Evolutionary conservation across 495 filamentous ascomycete species (phyloP).

Genomic region (Articulospora tetracladia): DNA sequence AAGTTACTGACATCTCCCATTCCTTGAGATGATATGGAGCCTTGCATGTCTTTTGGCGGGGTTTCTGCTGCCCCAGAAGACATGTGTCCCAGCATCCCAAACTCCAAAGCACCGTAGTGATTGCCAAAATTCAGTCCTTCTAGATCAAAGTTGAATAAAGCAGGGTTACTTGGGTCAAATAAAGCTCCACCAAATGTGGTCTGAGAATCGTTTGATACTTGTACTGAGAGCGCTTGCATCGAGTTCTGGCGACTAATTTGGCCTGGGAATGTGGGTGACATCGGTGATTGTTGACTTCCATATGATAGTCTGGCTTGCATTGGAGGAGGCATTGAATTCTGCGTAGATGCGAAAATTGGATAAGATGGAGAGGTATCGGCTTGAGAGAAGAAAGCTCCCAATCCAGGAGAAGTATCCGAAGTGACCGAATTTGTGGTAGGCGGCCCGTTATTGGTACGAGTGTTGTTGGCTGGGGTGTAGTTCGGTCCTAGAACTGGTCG

Average conservation of each 20-base stretch:
- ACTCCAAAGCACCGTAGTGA: conserved; percentile 89
- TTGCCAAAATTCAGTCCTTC: conserved; percentile 94
- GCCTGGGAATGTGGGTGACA: conserved; percentile 62
- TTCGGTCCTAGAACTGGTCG: conserved; percentile 52
- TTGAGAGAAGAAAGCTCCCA: conserved; percentile 23
- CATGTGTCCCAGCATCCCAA: conserved; percentile 93
- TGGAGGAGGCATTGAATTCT: conserved; percentile 35
- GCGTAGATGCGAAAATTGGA: conserved; percentile 22
- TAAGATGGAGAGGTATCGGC: conserved; percentile 22
- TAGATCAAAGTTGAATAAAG: conserved; percentile 88
- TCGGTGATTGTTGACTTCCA: conserved; percentile 60
- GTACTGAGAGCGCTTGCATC: conserved; percentile 31
- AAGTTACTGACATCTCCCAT: conserved; percentile 30
- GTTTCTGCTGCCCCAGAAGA: conserved; percentile 79
- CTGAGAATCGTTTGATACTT: conserved; percentile 34
- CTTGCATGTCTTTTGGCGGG: conserved; percentile 56
- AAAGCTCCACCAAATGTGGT: conserved; percentile 51
- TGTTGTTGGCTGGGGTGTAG: conserved; percentile 38
- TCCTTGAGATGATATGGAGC: conserved; percentile 23
- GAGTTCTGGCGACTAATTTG: conserved; percentile 28
- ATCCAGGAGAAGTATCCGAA: conserved; percentile 18
- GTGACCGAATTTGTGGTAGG: conserved; percentile 9
- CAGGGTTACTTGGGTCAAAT: conserved; percentile 87
- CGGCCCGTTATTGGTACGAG: conserved; percentile 23
- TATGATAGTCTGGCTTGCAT: conserved; percentile 50